phyloP scores from a whole-genome alignment of 371 early-diverging fungal species.

The Entomophthora muscae region DNA sequence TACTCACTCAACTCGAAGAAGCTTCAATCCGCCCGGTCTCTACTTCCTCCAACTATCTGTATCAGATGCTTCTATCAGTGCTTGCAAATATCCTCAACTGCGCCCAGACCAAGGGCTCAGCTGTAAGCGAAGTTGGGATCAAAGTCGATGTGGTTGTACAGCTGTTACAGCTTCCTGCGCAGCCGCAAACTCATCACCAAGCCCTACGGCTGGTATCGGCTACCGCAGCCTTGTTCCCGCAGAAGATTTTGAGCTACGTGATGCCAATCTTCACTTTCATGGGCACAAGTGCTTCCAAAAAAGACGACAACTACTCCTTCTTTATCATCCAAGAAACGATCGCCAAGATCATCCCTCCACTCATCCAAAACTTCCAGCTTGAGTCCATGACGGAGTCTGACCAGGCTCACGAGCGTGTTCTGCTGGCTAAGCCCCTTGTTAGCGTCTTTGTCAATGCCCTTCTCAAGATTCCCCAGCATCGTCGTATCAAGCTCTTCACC shows the following conservation, averaged over 20 bases:
- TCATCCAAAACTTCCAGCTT: constrained; percentile 41
- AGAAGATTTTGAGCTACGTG: constrained; percentile 73
- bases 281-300: constrained; percentile 86
- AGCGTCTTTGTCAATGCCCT: constrained; percentile 83
- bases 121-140: constrained; percentile 21
- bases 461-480: constrained; percentile 82
- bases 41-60: constrained; percentile 65
- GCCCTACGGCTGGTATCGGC: constrained; percentile 75
- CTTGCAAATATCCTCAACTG: constrained; percentile 35
- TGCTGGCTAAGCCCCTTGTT: constrained; percentile 49
- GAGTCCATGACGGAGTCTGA: constrained; percentile 20
- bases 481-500: constrained; percentile 74
- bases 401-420: constrained; percentile 14
- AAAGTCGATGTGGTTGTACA: constrained; percentile 79
- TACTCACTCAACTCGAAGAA: constrained; percentile 48
- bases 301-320: constrained; percentile 92
- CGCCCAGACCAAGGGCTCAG: neutral
- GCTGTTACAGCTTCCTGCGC: constrained; percentile 73
- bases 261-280: constrained; percentile 96
- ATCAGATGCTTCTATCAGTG: constrained; percentile 65
- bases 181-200: constrained; percentile 90
- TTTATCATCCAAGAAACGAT: constrained; percentile 82
- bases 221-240: constrained; percentile 63
- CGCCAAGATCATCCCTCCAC: constrained; percentile 69
- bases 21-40: constrained; percentile 28